Evolutionary conservation across 169 alveolate genomes (phyloP), one percentile per base, ranked within the genome.

Genomic region (Babesia caballi): DNA sequence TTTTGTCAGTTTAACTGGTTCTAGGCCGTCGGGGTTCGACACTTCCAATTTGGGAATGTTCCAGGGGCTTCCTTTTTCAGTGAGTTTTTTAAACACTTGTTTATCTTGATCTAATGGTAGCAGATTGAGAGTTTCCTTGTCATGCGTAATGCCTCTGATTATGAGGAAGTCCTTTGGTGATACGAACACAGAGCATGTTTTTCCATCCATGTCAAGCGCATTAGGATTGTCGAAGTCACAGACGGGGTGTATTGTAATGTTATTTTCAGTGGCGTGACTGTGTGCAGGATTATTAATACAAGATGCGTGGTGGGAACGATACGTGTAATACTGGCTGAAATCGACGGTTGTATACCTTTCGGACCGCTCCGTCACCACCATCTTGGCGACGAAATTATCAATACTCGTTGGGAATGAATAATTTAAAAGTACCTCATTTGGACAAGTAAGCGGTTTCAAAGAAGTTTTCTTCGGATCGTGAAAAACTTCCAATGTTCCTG

Each of bases 251-350:
- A 63, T 5, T 25, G 3, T 15, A 32, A 63, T 12, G 0, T 4
- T 25, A 9, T 7, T 25, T 2, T 2, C 2, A n/a, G 8, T 14
- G 8, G 51, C n/a, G 6, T 32, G 2, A 14, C 4, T 3, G 33
- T 19, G 15, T 7, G 3, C 46, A 17, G 51, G 12, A 32, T 19
- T 61, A 27, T 2, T 6, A 28, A 5, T 5, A 19, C 58, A 63
- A 0, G 3, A 1, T 44, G 50, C 60, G n/a, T 8, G 5, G 25
- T 63, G 61, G 23, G 0, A 19, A 17, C 61, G 27, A 44, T 63
- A 49, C 46, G 73, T 27, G 14, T 49, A 7, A 25, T 63, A 63
- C 15, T 28, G 42, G 60, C 73, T 63, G 42, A 32, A 6, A 21
- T 63, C 73, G 12, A 63, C 1, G 12, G 38, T 21, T 6, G 23